Conservation (phyloP, 441 rosid genomes). For the Gossypium lobatum region DNA sequence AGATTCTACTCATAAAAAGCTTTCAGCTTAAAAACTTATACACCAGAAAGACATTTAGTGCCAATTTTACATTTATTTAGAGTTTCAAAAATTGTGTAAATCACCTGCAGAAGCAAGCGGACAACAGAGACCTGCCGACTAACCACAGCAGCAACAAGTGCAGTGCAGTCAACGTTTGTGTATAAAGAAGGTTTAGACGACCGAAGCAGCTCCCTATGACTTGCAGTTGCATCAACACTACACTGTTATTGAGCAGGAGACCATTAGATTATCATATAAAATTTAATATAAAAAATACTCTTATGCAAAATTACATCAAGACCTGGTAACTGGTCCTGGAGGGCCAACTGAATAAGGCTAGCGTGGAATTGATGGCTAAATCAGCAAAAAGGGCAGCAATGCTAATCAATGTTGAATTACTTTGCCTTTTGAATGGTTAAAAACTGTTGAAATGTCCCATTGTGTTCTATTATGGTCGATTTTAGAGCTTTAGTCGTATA, state of each 20-base stretch:
- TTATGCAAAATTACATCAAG: too few relatives aligned
- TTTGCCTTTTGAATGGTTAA: neutral
- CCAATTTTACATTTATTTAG: neutral
- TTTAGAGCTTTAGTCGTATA: neutral
- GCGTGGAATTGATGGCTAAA: neutral
- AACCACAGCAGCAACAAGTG: slow-evolving; percentile 82
- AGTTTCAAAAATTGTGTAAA: neutral
- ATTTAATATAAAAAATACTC: neutral
- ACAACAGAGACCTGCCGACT: slow-evolving; percentile 73
- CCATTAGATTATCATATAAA: slow-evolving; percentile 10
- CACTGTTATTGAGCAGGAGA: slow-evolving; percentile 44
- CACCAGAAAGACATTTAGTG: neutral
- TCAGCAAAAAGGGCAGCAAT: neutral
- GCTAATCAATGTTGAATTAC: neutral
- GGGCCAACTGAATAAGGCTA: neutral
- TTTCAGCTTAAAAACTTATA: neutral
- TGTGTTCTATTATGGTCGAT: neutral
- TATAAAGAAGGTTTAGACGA: slow-evolving; percentile 90
- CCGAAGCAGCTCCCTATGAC: slow-evolving; percentile 59
- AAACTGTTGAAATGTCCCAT: neutral
- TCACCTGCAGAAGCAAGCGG: slow-evolving; percentile 67
- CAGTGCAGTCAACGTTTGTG: slow-evolving; percentile 77
- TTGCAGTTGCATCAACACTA: slow-evolving; percentile 67
- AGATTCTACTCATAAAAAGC: neutral
- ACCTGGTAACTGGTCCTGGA: neutral